Conservation (phyloP, 179 eudicot genomes). For the Corrigiola litoralis region DNA sequence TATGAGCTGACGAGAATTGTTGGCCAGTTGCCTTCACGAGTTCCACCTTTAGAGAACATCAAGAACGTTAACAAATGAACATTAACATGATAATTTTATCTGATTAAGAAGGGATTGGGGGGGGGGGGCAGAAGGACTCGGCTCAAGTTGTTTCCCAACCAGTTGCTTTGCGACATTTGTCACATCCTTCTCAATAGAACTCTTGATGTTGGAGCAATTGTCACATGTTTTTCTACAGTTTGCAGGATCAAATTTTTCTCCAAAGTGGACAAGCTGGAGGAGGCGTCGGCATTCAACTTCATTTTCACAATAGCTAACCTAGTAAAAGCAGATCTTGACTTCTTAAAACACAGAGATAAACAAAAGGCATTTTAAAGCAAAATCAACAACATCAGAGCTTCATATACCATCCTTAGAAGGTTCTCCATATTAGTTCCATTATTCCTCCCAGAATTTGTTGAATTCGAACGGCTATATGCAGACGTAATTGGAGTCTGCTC, state of each 20-base stretch:
- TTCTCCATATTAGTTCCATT: conserved; percentile 82
- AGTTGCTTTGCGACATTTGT: conserved; percentile 79
- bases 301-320: conserved; percentile 95
- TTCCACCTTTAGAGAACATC: conserved; percentile 57
- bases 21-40: conserved; percentile 71
- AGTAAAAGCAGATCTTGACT: conserved; percentile 16
- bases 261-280: conserved; percentile 89
- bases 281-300: conserved; percentile 93
- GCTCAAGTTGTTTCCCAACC: conserved; percentile 37
- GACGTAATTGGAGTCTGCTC: conserved; percentile 63
- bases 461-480: conserved; percentile 40
- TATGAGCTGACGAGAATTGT: conserved; percentile 76
- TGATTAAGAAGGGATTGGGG: no score
- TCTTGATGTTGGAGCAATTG: conserved; percentile 61
- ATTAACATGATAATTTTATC: background rate
- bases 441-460: conserved; percentile 57
- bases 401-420: conserved; percentile 70
- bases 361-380: conserved; percentile 2
- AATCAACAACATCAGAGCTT: conserved; percentile 9
- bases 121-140: conserved; percentile 6
- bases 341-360: conserved; percentile 5
- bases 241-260: conserved; percentile 73
- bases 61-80: background rate
- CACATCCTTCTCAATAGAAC: conserved; percentile 74
- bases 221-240: conserved; percentile 82